Evolutionary conservation across 345 rosid species (phyloP).

Genomic region (Eucalyptus sideroxylon): DNA sequence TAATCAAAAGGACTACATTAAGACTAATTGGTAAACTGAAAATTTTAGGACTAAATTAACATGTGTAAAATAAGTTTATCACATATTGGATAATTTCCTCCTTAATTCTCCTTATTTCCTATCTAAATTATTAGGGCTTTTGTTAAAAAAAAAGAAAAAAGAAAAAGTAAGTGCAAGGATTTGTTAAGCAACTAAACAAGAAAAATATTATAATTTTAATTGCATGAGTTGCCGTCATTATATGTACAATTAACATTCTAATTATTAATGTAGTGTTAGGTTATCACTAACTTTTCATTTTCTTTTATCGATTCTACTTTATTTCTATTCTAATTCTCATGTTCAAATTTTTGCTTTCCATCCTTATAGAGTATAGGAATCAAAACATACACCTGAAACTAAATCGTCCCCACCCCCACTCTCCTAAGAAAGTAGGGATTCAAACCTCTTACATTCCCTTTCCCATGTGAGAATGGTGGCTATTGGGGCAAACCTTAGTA

Average conservation of each 20-base stretch:
- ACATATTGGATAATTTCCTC: not conserved
- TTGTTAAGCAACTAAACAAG: not conserved
- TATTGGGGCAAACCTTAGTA: rapidly evolving
- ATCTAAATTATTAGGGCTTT: not conserved
- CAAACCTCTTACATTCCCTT: too few species aligned
- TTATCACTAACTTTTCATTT: not conserved
- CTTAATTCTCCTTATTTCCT: not conserved
- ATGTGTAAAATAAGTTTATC: not conserved
- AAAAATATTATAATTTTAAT: not conserved
- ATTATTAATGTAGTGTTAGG: not conserved
- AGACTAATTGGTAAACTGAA: not conserved
- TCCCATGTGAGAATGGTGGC: too few species aligned
- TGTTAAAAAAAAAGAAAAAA: not conserved
- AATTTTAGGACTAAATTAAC: too few species aligned
- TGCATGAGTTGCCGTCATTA: not conserved
- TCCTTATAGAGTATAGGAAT: too few species aligned
- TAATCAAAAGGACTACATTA: not conserved
- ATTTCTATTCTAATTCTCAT: rapidly evolving
- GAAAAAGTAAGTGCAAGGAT: not conserved
- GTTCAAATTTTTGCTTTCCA: too few species aligned
- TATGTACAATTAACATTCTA: not conserved
- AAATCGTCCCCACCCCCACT: rapidly evolving
- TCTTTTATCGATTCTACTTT: not conserved
- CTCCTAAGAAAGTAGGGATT: rapidly evolving
- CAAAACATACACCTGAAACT: rapidly evolving